phyloP scores from a whole-genome alignment of 2,329 filamentous ascomycete species.

The Periconia macrospinosa region DNA sequence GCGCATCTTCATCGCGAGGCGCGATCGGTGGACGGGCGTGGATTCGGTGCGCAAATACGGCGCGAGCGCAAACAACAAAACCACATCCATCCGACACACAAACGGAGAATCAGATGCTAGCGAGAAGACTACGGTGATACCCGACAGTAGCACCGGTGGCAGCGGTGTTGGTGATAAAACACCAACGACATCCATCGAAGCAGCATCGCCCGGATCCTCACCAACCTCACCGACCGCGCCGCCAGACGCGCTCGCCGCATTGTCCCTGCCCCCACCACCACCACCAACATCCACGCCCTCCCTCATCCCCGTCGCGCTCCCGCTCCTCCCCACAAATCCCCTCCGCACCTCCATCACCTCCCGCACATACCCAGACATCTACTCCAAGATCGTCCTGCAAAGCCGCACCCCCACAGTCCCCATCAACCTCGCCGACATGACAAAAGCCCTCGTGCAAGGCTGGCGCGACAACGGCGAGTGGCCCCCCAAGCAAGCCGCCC shows the following conservation, averaged over 20 bases:
- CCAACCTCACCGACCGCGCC: background rate
- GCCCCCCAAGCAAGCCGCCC: slow-evolving; percentile 67
- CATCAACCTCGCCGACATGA: slow-evolving; percentile 82
- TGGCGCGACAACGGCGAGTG: slow-evolving; percentile 95
- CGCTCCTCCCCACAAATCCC: slow-evolving; percentile 72
- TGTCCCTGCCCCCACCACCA: background rate
- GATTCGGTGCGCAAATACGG: slow-evolving; percentile 47
- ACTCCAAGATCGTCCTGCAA: slow-evolving; percentile 84
- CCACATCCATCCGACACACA: background rate
- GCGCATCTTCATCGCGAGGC: slow-evolving; percentile 73
- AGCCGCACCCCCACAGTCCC: slow-evolving; percentile 81
- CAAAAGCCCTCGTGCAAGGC: slow-evolving; percentile 77
- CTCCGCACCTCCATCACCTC: slow-evolving; percentile 78
- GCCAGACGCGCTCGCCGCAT: background rate
- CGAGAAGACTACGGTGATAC: background rate
- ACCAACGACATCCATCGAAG: background rate
- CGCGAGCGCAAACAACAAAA: too few species aligned
- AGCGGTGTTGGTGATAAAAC: background rate
- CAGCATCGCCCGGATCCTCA: background rate
- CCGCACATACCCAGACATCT: slow-evolving; percentile 76
- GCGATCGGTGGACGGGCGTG: slow-evolving; percentile 86
- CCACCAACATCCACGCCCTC: slow-evolving; percentile 27
- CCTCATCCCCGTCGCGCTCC: slow-evolving; percentile 71
- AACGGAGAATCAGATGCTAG: background rate
- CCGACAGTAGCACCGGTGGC: background rate